Conservation (phyloP, 2,329 filamentous ascomycete species). For the Arthrobotrys pseudoclavata region DNA sequence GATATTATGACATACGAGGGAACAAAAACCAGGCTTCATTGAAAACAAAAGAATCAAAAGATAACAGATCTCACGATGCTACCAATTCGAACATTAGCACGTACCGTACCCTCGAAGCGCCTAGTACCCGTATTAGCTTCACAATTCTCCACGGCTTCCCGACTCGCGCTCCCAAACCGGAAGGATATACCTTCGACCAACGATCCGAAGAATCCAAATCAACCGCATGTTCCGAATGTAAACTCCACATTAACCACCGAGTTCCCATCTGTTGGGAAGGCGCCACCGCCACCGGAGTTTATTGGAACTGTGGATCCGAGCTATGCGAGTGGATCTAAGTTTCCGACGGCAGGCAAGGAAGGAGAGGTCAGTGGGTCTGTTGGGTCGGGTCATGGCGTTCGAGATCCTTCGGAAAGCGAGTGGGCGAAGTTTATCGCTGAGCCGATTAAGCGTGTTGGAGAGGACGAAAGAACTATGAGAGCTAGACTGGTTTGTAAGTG, state of each 20-base stretch:
- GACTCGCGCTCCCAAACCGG: conserved; percentile 26
- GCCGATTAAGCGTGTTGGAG: conserved; percentile 85
- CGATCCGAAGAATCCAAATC: conserved; percentile 41
- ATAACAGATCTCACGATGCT: conserved; percentile 20
- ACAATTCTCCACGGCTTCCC: conserved; percentile 43
- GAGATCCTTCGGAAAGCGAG: conserved; percentile 34
- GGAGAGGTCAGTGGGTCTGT: conserved; percentile 38
- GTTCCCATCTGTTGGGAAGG: conserved; percentile 49
- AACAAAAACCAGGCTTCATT: not conserved
- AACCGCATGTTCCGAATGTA: conserved; percentile 43
- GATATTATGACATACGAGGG: not conserved
- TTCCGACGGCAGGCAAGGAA: conserved; percentile 21
- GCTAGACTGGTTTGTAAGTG: conserved; percentile 68
- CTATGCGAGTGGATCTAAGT: conserved; percentile 1
- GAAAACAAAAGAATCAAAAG: not conserved
- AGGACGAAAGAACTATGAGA: conserved; percentile 87
- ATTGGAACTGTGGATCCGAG: conserved; percentile 46
- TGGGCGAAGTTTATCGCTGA: conserved; percentile 84
- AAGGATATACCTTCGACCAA: conserved; percentile 51
- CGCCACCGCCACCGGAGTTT: conserved; percentile 52
- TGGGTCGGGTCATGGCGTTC: conserved; percentile 21
- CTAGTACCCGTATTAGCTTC: conserved; percentile 17
- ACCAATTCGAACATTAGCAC: conserved; percentile 39
- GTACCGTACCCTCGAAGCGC: conserved; percentile 13
- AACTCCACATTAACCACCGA: conserved; percentile 43